Percentiles rank a stretch among this genome's conserved stretches.
Evolutionary conservation across 2,329 filamentous ascomycete species (phyloP).

Genomic region (Hawksworthiomyces lignivorus): DNA sequence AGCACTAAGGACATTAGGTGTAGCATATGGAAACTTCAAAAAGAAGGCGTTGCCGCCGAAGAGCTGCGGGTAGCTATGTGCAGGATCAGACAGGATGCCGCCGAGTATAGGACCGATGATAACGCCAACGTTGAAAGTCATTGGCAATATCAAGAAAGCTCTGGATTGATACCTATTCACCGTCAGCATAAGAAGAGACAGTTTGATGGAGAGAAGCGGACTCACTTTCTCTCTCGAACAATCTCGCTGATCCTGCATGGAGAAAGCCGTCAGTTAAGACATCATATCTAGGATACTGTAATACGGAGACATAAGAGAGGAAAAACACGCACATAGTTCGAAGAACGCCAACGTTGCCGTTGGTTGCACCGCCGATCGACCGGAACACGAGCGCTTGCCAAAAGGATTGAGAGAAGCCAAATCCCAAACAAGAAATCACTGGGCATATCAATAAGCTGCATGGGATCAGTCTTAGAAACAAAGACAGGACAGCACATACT

Average conservation of each 20-base stretch:
- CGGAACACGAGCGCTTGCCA: slow-evolving; percentile 54
- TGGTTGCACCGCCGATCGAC: slow-evolving; percentile 57
- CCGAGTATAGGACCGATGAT: slow-evolving; percentile 49
- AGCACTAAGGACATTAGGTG: slow-evolving; percentile 46
- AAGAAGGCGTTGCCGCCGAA: slow-evolving; percentile 43
- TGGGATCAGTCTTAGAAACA: fast-evolving
- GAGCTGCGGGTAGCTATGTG: slow-evolving; percentile 31
- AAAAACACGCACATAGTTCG: slow-evolving; percentile 51
- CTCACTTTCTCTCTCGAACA: slow-evolving; percentile 35
- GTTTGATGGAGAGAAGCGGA: neutral
- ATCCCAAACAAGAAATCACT: slow-evolving; percentile 56
- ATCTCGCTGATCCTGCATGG: slow-evolving; percentile 37
- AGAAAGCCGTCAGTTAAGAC: neutral
- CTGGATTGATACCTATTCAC: slow-evolving; percentile 31
- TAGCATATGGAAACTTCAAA: slow-evolving; percentile 42
- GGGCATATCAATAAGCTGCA: neutral
- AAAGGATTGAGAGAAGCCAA: slow-evolving; percentile 62
- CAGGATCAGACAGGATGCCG: slow-evolving; percentile 38
- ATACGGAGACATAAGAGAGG: neutral
- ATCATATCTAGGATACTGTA: neutral
- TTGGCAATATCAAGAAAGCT: slow-evolving; percentile 40
- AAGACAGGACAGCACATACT: slow-evolving; percentile 21
- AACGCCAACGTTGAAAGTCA: slow-evolving; percentile 65
- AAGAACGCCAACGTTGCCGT: slow-evolving; percentile 69
- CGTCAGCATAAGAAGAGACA: neutral